Conservation (phyloP, 345 rosid genomes). For the Hibiscus syriacus region DNA sequence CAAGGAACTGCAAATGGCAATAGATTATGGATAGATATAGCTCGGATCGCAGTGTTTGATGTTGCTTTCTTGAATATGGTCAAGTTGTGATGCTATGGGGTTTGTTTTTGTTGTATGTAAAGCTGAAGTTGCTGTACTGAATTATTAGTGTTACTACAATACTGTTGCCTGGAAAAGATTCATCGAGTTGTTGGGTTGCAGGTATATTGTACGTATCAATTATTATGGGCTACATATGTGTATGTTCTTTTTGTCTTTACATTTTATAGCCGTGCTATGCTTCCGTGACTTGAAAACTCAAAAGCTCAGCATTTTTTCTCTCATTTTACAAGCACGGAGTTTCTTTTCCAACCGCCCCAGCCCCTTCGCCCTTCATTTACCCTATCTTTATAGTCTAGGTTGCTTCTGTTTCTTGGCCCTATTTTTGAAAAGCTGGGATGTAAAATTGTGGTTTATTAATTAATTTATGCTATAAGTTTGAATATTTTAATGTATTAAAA, state of each 20-base stretch:
- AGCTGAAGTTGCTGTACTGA: slow-evolving; percentile 22
- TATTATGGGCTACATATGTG: background rate
- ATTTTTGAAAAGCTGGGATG: no score
- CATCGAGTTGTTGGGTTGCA: background rate
- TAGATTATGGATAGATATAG: background rate
- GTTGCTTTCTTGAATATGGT: slow-evolving; percentile 12
- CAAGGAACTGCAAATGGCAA: background rate
- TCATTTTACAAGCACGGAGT: no score
- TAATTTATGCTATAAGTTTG: no score
- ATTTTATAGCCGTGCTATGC: background rate
- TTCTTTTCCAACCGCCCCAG: no score
- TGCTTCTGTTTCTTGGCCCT: no score
- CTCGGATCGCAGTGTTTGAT: slow-evolving; percentile 10
- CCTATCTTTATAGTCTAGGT: no score
- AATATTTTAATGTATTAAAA: no score
- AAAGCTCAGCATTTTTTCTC: no score
- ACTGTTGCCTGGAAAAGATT: background rate
- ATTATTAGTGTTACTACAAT: background rate
- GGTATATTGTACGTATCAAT: background rate
- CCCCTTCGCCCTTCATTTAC: no score
- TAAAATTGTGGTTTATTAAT: no score
- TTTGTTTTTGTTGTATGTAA: slow-evolving; percentile 16
- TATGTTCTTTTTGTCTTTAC: background rate
- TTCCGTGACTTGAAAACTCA: background rate
- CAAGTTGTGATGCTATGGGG: slow-evolving; percentile 14